These are phyloP conservation scores for Eimeria brunetti DNA, from an alignment of 169 alveolate genomes.

Conservation along the genomic window DNA sequence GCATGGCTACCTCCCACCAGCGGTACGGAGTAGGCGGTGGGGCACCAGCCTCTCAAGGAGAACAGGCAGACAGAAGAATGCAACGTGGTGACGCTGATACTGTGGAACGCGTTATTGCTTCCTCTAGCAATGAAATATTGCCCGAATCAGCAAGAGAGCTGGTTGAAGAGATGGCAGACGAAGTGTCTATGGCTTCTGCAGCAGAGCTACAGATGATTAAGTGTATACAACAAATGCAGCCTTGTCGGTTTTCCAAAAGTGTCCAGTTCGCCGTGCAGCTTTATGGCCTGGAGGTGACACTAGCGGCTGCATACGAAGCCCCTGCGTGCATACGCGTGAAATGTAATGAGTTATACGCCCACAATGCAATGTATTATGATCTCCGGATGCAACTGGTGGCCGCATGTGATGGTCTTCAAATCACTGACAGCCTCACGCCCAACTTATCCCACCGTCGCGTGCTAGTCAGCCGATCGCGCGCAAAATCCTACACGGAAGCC, in stretches of 20 bases:
- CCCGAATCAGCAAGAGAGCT: neutral
- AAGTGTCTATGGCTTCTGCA: conserved; percentile 38
- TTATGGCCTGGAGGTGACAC: conserved; percentile 25
- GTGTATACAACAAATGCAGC: conserved; percentile 56
- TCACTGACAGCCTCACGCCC: conserved; percentile 59
- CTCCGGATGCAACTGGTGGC: conserved; percentile 45
- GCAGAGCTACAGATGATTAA: conserved; percentile 25
- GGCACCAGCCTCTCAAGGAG: neutral
- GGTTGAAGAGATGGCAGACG: conserved; percentile 46
- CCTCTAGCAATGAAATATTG: neutral
- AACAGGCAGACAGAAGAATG: neutral
- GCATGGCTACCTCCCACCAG: neutral
- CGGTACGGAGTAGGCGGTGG: neutral
- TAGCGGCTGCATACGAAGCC: conserved; percentile 50
- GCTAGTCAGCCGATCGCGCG: neutral
- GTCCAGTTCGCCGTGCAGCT: conserved; percentile 49
- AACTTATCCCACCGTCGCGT: conserved; percentile 20
- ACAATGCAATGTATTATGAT: conserved; percentile 49
- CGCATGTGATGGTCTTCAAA: conserved; percentile 23
- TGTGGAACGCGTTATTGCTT: neutral
- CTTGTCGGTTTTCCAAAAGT: conserved; percentile 38
- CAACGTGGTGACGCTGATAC: neutral
- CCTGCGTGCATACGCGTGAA: conserved; percentile 46
- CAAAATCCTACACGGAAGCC: neutral
- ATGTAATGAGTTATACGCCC: conserved; percentile 26